Evolutionary conservation across 2,329 filamentous ascomycete genomes (phyloP).

Genomic region (Penicillium frequentans): DNA sequence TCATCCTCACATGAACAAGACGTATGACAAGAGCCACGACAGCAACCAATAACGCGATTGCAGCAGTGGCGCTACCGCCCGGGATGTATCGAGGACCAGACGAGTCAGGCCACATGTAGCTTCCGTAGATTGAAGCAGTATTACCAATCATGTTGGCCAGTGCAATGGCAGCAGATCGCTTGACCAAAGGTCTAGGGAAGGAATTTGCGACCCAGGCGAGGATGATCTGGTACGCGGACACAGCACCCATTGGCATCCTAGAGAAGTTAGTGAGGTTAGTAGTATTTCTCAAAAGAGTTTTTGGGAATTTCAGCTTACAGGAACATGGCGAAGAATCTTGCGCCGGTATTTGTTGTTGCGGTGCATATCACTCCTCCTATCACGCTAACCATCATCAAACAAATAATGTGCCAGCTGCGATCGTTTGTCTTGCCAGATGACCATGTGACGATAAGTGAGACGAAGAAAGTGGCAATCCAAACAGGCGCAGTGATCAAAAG

Average conservation of each 20-base stretch:
- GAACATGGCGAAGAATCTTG: constrained; percentile 64
- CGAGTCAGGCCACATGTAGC: constrained; percentile 38
- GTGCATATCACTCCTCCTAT: constrained; percentile 59
- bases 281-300: too few species aligned
- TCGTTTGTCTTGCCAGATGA: constrained; percentile 57
- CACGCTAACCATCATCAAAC: constrained; percentile 53
- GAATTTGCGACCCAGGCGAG: constrained; percentile 46
- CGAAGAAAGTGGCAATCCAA: constrained; percentile 57
- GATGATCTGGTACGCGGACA: constrained; percentile 47
- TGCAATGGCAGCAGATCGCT: constrained; percentile 45
- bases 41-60: constrained; percentile 36
- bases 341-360: constrained; percentile 50
- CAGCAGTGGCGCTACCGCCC: constrained; percentile 37
- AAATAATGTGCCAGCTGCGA: constrained; percentile 58
- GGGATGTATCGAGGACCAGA: constrained; percentile 40
- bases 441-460: constrained; percentile 56
- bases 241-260: constrained; percentile 56
- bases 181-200: constrained; percentile 45
- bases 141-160: constrained; percentile 46
- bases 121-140: constrained; percentile 42
- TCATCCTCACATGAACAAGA: constrained; percentile 34
- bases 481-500: constrained; percentile 51
- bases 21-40: constrained; percentile 35
- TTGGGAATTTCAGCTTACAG: too few species aligned
- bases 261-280: too few species aligned